Base-by-base conservation (phyloP, 306 rosid genomes). In the Pterocarpus santalinus region DNA sequence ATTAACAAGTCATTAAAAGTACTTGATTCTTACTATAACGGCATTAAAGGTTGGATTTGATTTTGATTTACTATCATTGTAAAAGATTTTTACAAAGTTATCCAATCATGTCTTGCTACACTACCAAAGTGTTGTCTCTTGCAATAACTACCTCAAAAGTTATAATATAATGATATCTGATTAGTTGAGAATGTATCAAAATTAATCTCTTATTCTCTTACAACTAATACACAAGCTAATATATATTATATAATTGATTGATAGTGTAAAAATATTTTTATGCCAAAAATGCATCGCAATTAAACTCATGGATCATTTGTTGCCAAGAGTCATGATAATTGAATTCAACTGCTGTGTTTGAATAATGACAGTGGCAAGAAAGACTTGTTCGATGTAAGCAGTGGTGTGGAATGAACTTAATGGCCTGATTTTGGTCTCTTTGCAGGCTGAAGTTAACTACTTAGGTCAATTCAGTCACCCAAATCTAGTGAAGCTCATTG, bases 361-460 rank as follows among this genome's bases (percentile, higher is more conserved):
- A 44, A 75, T 56, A 43, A 60, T 33, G 53, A 70, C 15, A 47
- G 76, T 53, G 43, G 79, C 55, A 71, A 76, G 65, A 47, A 61
- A 68, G 47, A 35, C 67, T 71, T 79, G 66, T 75, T 75, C 66
- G 30, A 33, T 67, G 51, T 41, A 35, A 33, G 69, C 30, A 16
- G 38, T 69, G 65, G 57, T 69, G 15, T 28, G 13, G 67, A 62
- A 14, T 6, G 13, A 67, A 71, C 77, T 79, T 58, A 73, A 71
- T 33, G 15, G 49, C 36, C 43, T 83, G 62, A 46, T 77, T 73
- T 73, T 80, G 81, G 69, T 81, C 71, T n/a, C 71, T 73, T 82
- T 85, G 91, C 88, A 95, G 99, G 90, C 99, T 12, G 99, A 95
- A 84, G 97, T 95, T 58, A 92, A 93, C 88, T 95, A 93, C 85